These are phyloP conservation scores for Mycena amicta DNA, from an alignment of 768 basidiomycete species.

Conservation along the genomic window DNA sequence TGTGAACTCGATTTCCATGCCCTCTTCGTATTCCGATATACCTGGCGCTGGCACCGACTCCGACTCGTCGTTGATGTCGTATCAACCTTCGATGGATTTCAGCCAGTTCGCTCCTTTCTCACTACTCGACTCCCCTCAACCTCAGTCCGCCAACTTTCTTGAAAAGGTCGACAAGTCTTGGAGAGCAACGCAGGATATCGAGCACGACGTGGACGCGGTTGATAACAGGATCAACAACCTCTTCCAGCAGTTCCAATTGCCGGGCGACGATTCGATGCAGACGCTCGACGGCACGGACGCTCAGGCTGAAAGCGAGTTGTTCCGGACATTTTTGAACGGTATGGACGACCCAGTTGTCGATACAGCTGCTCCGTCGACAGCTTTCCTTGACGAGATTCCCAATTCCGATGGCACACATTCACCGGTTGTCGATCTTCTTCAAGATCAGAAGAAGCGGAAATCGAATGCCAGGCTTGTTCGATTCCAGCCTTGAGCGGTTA, in stretches of 20 bases:
- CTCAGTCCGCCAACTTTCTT: constrained; percentile 32
- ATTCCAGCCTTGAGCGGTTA: not conserved
- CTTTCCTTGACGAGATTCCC: constrained; percentile 28
- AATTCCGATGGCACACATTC: constrained; percentile 19
- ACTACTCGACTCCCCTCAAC: constrained; percentile 15
- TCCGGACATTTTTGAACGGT: constrained; percentile 27
- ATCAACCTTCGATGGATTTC: constrained; percentile 25
- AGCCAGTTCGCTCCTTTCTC: constrained; percentile 17
- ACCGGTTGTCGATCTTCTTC: constrained; percentile 1
- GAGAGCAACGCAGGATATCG: constrained; percentile 63
- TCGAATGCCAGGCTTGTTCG: constrained; percentile 3
- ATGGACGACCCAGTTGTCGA: constrained; percentile 16
- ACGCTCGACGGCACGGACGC: constrained; percentile 21
- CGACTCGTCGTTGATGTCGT: constrained; percentile 31
- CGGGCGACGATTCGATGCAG: constrained; percentile 52
- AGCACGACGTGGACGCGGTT: constrained; percentile 71
- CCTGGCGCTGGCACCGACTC: constrained; percentile 18
- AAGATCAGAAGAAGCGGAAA: constrained; percentile 15
- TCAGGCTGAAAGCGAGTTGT: constrained; percentile 22
- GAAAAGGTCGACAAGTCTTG: constrained; percentile 58
- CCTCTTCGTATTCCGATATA: constrained; percentile 34
- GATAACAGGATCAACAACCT: constrained; percentile 70
- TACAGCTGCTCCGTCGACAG: constrained; percentile 14
- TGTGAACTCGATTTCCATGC: constrained; percentile 45
- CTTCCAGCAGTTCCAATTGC: constrained; percentile 60